phyloP scores from a whole-genome alignment of 2,329 filamentous ascomycete genomes.

The Ceratocystis lukuohia region DNA sequence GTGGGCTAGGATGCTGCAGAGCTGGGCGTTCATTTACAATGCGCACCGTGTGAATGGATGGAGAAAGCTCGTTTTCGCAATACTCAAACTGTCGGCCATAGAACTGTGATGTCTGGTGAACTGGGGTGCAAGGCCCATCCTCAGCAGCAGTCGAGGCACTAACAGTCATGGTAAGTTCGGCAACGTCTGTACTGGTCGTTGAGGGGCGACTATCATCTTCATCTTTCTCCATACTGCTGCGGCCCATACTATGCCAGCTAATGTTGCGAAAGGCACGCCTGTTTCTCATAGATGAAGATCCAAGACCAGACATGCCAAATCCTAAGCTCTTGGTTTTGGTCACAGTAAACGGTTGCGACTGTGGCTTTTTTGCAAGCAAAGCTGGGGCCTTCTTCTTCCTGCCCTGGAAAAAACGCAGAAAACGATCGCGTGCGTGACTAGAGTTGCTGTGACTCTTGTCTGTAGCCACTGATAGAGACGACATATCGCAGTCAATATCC shows the following conservation, averaged over 20 bases:
- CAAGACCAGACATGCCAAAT: background rate
- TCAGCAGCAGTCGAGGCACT: slow-evolving; percentile 11
- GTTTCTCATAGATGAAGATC: background rate
- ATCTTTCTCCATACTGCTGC: background rate
- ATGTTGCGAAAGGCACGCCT: slow-evolving; percentile 2
- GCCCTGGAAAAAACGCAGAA: slow-evolving; percentile 12
- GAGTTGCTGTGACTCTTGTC: slow-evolving; percentile 10
- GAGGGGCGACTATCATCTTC: slow-evolving; percentile 11
- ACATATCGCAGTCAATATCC: slow-evolving; percentile 6
- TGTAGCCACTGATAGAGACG: background rate
- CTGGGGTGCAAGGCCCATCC: slow-evolving; percentile 9
- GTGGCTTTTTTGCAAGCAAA: slow-evolving; percentile 15
- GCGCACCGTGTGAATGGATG: slow-evolving; percentile 17
- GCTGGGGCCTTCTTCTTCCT: slow-evolving; percentile 14
- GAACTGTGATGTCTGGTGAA: background rate
- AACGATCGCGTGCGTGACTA: background rate
- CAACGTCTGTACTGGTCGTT: slow-evolving; percentile 4
- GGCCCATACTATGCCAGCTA: background rate
- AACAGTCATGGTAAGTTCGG: slow-evolving; percentile 6
- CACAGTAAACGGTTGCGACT: background rate
- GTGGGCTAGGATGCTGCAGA: slow-evolving; percentile 18
- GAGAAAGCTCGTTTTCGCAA: slow-evolving; percentile 13
- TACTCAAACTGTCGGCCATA: slow-evolving; percentile 12
- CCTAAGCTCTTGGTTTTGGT: background rate
- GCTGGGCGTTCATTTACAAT: slow-evolving; percentile 15